These are phyloP conservation scores for Taphrina populina DNA, from an alignment of 1,139 yeast genomes.

Conservation along the genomic window DNA sequence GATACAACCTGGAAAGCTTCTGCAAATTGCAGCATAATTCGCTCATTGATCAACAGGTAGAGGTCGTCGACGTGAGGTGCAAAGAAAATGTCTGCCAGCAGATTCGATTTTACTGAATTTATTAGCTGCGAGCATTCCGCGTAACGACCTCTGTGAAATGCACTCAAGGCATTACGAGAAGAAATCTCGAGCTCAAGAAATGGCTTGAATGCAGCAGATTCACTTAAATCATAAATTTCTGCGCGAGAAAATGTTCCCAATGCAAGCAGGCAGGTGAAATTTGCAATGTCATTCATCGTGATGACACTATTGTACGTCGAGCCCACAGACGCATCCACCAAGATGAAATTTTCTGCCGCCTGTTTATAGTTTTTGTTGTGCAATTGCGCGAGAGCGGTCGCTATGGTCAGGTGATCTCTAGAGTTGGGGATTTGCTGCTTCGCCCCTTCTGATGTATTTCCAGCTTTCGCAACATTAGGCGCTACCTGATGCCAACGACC, in stretches of 20 bases:
- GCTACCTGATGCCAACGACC: slow-evolving; percentile 38
- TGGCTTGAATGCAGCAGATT: slow-evolving; percentile 32
- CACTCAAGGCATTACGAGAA: slow-evolving; percentile 34
- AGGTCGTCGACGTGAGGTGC: slow-evolving; percentile 36
- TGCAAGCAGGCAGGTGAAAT: slow-evolving; percentile 35
- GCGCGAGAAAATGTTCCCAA: slow-evolving; percentile 37
- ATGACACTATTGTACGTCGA: slow-evolving; percentile 33
- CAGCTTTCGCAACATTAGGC: slow-evolving; percentile 34
- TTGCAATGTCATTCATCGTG: slow-evolving; percentile 38
- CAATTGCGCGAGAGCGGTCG: slow-evolving; percentile 14
- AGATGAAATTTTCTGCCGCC: slow-evolving; percentile 35
- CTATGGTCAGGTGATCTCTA: too few relatives aligned
- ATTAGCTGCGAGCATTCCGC: slow-evolving; percentile 33
- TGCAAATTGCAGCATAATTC: slow-evolving; percentile 37
- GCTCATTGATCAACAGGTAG: slow-evolving; percentile 37
- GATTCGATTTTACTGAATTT: slow-evolving; percentile 34
- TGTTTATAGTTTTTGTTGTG: slow-evolving; percentile 24
- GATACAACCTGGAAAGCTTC: slow-evolving; percentile 38
- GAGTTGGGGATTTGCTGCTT: background rate
- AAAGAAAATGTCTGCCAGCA: slow-evolving; percentile 39
- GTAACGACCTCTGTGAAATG: slow-evolving; percentile 37
- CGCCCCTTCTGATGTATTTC: slow-evolving; percentile 20
- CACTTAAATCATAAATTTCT: slow-evolving; percentile 28
- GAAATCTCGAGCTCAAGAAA: slow-evolving; percentile 38
- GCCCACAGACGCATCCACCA: slow-evolving; percentile 16